Base-by-base conservation (phyloP, 495 filamentous ascomycete genomes). In the Penicillium flavigenum region DNA sequence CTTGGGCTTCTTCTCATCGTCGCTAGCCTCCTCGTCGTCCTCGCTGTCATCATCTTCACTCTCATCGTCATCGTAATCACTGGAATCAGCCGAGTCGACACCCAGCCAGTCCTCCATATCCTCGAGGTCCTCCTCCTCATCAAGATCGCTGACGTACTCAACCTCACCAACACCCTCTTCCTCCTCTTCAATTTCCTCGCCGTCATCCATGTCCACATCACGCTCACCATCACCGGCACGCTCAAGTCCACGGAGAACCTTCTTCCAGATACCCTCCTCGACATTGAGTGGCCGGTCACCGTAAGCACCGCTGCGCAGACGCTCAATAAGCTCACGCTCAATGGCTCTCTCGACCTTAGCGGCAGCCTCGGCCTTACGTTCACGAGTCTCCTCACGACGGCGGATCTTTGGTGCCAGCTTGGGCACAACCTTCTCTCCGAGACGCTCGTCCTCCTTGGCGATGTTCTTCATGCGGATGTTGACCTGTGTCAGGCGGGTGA, bases 291-390 rank as follows among this genome's bases (percentile, higher is more conserved):
- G 94, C 68, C 88, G 83, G 67, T 97, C 92, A 42, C 94, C 95
- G 78, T 98, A 98, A 1, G 93, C 93, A 39, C 94, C 94, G 70
- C 89, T 92, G 57, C 91, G 79, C 72, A 98, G 74, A 56, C 95
- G 76, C 73, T 98, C 92, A 64, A 98, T 88, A 62, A 98, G 79
- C 73, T 98, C 94, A 50, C 96, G 82, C 83, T 98, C 94, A 77
- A 98, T 98, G 9, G 90, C 89, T 57, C 91, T 80, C 81, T 98
- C 94, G 29, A 98, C 82, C 85, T 96, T 98, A 16, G 94, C 95
- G 24, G 95, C 95, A 17, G 86, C 86, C 69, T 92, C 83, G 3
- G 94, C 94, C 79, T 98, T 98, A 60, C 95, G 80, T 79, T 98
- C 95, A 66, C 94, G 80, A 14, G 90, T 91, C 64, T 87, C 90